Percentiles rank a stretch among this genome's conserved stretches.
Evolutionary conservation across 2,329 filamentous ascomycete species (phyloP).

Genomic region (Juglanconis juglandina): DNA sequence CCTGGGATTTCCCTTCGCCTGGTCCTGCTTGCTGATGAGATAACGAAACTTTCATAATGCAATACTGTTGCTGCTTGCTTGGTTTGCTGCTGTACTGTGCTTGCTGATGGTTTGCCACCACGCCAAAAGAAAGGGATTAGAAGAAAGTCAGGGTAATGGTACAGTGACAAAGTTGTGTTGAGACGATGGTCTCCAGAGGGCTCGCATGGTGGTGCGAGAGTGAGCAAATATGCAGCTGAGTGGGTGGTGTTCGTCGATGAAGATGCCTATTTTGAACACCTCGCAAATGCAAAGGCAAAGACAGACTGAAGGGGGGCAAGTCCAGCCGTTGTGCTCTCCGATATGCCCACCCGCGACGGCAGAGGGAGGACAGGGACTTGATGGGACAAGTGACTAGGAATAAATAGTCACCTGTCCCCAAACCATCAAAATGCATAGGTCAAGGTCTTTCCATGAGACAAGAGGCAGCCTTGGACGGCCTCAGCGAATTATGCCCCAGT

Average conservation of each 20-base stretch:
- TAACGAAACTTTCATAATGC: background rate
- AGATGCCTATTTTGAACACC: background rate
- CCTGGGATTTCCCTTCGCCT: background rate
- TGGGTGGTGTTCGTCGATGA: background rate
- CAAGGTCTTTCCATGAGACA: background rate
- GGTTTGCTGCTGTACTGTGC: constrained; percentile 2
- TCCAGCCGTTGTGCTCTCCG: too few species aligned
- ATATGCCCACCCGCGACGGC: too few species aligned
- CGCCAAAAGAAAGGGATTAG: background rate
- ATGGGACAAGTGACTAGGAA: too few species aligned
- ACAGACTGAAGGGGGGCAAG: background rate
- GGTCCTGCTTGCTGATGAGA: background rate
- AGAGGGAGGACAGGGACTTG: too few species aligned
- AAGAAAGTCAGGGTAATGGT: background rate
- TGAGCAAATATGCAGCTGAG: background rate
- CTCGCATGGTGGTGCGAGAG: background rate
- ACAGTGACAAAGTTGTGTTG: constrained; percentile 1
- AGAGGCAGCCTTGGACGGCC: background rate
- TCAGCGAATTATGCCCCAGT: constrained; percentile 79
- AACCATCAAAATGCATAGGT: background rate
- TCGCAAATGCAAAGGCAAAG: background rate
- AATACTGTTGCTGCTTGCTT: background rate
- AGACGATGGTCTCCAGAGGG: background rate
- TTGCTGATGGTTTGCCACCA: background rate
- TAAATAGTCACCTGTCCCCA: too few species aligned